Evolutionary conservation across 2,329 filamentous ascomycete species (phyloP).

Genomic region (Pyrenophora graminea): DNA sequence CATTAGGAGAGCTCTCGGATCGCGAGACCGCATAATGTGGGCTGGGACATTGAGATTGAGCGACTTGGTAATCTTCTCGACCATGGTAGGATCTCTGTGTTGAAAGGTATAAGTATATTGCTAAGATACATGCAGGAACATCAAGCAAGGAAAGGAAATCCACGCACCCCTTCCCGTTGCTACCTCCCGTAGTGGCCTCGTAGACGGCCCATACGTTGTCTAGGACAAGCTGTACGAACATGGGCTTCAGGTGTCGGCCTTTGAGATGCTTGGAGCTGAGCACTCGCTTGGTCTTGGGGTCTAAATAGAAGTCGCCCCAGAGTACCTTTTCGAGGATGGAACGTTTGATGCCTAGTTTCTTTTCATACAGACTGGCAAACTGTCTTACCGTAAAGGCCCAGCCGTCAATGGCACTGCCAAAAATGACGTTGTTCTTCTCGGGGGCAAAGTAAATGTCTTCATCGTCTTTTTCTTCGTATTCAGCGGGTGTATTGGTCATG

Average conservation of each 20-base stretch:
- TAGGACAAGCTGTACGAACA: slow-evolving; percentile 95
- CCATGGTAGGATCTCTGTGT: slow-evolving; percentile 70
- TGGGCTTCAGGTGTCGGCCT: slow-evolving; percentile 86
- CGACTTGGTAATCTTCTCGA: slow-evolving; percentile 96
- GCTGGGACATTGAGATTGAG: slow-evolving; percentile 80
- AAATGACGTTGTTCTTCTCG: slow-evolving; percentile 98
- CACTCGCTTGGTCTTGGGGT: slow-evolving; percentile 95
- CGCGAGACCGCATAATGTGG: slow-evolving; percentile 82
- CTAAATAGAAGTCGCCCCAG: slow-evolving; percentile 96
- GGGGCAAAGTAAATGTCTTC: slow-evolving; percentile 98
- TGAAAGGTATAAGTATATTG: slow-evolving; percentile 48
- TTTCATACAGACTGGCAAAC: slow-evolving; percentile 91
- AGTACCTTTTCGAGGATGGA: slow-evolving; percentile 87
- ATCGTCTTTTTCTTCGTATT: slow-evolving; percentile 89
- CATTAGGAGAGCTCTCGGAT: slow-evolving; percentile 80
- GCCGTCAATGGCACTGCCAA: slow-evolving; percentile 96
- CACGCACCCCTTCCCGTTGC: slow-evolving; percentile 76
- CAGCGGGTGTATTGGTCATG: slow-evolving; percentile 55
- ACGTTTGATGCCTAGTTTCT: slow-evolving; percentile 93
- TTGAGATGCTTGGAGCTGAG: slow-evolving; percentile 90
- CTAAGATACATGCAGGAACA: slow-evolving; percentile 38
- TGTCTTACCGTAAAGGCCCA: slow-evolving; percentile 98
- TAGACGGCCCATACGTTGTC: slow-evolving; percentile 98
- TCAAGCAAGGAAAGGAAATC: slow-evolving; percentile 45
- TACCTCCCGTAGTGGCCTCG: slow-evolving; percentile 81